These are phyloP conservation scores for Mucuna pruriens DNA, from an alignment of 306 rosid genomes.

Conservation along the genomic window DNA sequence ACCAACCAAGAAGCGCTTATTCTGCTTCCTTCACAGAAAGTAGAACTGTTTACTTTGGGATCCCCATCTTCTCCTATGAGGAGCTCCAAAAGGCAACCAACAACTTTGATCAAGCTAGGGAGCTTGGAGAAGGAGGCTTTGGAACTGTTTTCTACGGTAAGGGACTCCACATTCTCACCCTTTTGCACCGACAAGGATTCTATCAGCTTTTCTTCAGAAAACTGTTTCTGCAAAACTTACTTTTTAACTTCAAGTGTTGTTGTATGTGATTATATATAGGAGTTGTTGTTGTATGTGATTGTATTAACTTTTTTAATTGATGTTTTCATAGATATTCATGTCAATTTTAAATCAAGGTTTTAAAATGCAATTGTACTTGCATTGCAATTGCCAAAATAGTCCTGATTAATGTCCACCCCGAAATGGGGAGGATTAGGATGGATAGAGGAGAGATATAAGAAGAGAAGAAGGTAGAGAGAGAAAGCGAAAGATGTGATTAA, in stretches of 20 bases:
- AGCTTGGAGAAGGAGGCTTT: constrained; percentile 63
- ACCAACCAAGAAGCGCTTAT: constrained; percentile 9
- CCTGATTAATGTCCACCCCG: no score
- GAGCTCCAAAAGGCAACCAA: constrained; percentile 60
- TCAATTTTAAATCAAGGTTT: no score
- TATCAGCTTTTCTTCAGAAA: background rate
- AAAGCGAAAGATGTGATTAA: no score
- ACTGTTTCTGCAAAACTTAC: background rate
- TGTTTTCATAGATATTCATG: background rate
- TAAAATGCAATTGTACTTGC: no score
- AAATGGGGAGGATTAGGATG: no score
- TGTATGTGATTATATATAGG: background rate
- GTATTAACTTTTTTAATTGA: background rate
- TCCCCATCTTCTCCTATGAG: constrained; percentile 42
- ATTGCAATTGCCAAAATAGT: no score
- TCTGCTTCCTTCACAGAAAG: background rate
- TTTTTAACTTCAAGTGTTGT: background rate
- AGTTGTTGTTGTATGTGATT: background rate
- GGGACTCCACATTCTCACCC: background rate
- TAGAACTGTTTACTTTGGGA: constrained; percentile 33
- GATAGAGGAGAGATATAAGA: no score
- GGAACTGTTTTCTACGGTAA: constrained; percentile 49
- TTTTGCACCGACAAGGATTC: background rate
- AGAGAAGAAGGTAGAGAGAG: no score
- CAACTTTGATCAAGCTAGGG: constrained; percentile 50